These are phyloP conservation scores for Clonostachys sp. DNA, from an alignment of 2,329 filamentous ascomycete species.

Conservation along the genomic window DNA sequence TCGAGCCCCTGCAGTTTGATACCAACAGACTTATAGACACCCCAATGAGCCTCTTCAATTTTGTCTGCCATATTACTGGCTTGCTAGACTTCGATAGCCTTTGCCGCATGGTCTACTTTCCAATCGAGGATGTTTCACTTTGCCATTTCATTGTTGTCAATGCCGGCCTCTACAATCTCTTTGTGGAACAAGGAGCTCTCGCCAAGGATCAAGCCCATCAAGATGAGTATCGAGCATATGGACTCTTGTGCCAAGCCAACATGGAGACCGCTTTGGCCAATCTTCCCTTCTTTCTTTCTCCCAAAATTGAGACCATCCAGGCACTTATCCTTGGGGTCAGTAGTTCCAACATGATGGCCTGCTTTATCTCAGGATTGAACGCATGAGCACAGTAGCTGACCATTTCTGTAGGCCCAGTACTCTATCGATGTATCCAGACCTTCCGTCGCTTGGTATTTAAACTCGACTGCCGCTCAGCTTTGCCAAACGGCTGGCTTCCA, in stretches of 20 bases:
- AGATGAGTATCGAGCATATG: slow-evolving; percentile 29
- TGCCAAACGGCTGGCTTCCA: slow-evolving; percentile 62
- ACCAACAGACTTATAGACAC: slow-evolving; percentile 20
- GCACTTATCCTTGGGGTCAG: slow-evolving; percentile 54
- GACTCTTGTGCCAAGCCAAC: slow-evolving; percentile 38
- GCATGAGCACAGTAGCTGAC: not conserved
- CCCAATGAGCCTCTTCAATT: slow-evolving; percentile 42
- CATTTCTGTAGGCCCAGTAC: slow-evolving; percentile 44
- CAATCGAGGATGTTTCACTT: slow-evolving; percentile 44
- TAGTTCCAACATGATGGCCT: slow-evolving; percentile 3
- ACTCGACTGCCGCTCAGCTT: slow-evolving; percentile 52
- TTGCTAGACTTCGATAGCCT: slow-evolving; percentile 43
- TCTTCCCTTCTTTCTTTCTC: slow-evolving; percentile 51
- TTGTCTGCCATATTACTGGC: slow-evolving; percentile 43
- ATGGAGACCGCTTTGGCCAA: slow-evolving; percentile 44
- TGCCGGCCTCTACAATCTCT: slow-evolving; percentile 42
- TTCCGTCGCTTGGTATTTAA: slow-evolving; percentile 60
- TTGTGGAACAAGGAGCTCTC: slow-evolving; percentile 37
- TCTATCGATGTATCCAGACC: slow-evolving; percentile 58
- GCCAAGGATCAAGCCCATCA: slow-evolving; percentile 20
- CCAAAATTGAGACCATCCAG: slow-evolving; percentile 49
- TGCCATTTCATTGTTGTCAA: slow-evolving; percentile 46
- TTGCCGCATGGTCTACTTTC: slow-evolving; percentile 46
- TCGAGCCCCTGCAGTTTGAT: not conserved
- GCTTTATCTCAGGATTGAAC: not conserved